Conservation (phyloP, 352 stramenopile species). For the Globisporangium nagaii region DNA sequence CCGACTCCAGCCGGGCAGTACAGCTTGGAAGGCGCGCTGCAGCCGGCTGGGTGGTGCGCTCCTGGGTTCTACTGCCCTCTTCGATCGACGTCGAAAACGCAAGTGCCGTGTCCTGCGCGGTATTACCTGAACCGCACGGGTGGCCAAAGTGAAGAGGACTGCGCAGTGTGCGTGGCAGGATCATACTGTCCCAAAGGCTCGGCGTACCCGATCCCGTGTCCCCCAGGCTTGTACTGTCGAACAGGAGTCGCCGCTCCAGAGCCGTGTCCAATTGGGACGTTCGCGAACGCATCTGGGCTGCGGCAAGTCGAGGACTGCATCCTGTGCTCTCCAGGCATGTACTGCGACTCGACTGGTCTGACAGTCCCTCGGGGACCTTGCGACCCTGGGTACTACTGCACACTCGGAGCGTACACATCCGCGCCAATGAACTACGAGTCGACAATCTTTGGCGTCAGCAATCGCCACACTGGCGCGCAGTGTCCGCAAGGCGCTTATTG, state of each 20-base stretch:
- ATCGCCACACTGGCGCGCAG: slow-evolving; percentile 54
- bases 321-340: slow-evolving; percentile 85
- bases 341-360: slow-evolving; percentile 85
- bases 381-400: slow-evolving; percentile 90
- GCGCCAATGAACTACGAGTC: slow-evolving; percentile 80
- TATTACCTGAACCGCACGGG: slow-evolving; percentile 71
- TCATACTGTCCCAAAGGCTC: slow-evolving; percentile 63
- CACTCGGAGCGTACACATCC: slow-evolving; percentile 83
- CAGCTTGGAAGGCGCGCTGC: slow-evolving; percentile 55
- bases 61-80: slow-evolving; percentile 85
- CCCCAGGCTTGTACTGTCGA: slow-evolving; percentile 83
- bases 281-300: slow-evolving; percentile 73
- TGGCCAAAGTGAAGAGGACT: slow-evolving; percentile 66
- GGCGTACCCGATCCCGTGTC: slow-evolving; percentile 60
- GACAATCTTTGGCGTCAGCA: slow-evolving; percentile 57
- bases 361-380: slow-evolving; percentile 72
- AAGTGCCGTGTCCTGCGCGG: slow-evolving; percentile 69
- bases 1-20: slow-evolving; percentile 65
- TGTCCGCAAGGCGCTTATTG: slow-evolving; percentile 73
- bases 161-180: slow-evolving; percentile 61
- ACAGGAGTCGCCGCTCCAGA: slow-evolving; percentile 69
- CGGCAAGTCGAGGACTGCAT: slow-evolving; percentile 82
- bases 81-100: slow-evolving; percentile 54
- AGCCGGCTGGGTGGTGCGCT: slow-evolving; percentile 49
- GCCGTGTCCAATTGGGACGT: slow-evolving; percentile 89